Evolutionary conservation across 2,329 filamentous ascomycete genomes (phyloP).

Genomic region (Podosphaera aphanis): DNA sequence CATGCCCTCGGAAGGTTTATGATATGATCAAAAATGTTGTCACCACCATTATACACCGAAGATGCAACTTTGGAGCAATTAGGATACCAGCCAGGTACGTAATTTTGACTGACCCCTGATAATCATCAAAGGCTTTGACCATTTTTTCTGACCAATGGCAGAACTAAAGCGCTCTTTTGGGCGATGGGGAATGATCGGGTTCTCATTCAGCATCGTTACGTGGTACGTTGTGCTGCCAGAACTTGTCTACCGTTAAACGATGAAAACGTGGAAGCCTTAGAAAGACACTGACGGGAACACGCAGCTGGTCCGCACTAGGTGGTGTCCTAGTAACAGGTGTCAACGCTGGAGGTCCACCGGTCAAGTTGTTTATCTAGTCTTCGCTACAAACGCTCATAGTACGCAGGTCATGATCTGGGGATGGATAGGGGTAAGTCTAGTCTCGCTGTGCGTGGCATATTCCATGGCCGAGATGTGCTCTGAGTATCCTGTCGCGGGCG

Average conservation of each 20-base stretch:
- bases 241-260: not conserved
- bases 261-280: slow-evolving; percentile 5
- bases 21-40: not conserved
- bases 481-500: slow-evolving; percentile 30
- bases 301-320: slow-evolving; percentile 29
- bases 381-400: slow-evolving; percentile 29
- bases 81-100: slow-evolving; percentile 11
- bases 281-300: slow-evolving; percentile 4
- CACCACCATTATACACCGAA: slow-evolving; percentile 5
- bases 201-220: slow-evolving; percentile 34
- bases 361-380: slow-evolving; percentile 21
- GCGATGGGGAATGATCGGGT: slow-evolving; percentile 32
- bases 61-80: slow-evolving; percentile 8
- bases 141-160: slow-evolving; percentile 8
- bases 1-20: too few species aligned
- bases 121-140: not conserved
- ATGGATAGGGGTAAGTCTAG: slow-evolving; percentile 27
- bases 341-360: slow-evolving; percentile 29
- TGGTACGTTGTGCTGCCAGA: slow-evolving; percentile 16
- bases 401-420: slow-evolving; percentile 35
- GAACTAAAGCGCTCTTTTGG: slow-evolving; percentile 33
- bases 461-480: slow-evolving; percentile 36
- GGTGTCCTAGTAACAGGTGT: slow-evolving; percentile 32
- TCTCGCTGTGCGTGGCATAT: slow-evolving; percentile 29
- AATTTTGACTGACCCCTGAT: not conserved